These are phyloP conservation scores for Pseudopyricularia cyperi DNA, from an alignment of 2,329 filamentous ascomycete genomes.

Conservation along the genomic window DNA sequence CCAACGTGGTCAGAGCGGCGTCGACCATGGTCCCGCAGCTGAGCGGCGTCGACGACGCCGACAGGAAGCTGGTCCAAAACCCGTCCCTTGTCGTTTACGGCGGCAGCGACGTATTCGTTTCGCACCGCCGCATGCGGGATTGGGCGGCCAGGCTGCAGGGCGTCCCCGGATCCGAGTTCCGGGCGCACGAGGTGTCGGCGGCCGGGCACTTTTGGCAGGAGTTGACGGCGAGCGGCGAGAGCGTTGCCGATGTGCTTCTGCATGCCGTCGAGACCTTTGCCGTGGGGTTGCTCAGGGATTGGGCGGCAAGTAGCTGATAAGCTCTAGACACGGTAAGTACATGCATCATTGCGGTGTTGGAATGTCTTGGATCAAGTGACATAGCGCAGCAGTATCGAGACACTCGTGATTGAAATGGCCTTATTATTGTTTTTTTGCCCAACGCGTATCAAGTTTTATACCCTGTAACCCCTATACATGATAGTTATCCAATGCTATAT, in stretches of 20 bases:
- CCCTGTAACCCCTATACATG: no score
- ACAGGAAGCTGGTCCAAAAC: constrained; percentile 43
- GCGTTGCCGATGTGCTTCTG: constrained; percentile 12
- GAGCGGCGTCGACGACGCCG: constrained; percentile 15
- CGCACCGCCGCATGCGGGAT: constrained; percentile 45
- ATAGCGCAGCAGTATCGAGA: no score
- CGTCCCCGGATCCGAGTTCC: constrained; percentile 24
- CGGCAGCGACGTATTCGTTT: constrained; percentile 60
- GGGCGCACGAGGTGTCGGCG: constrained; percentile 26
- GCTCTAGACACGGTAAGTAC: not conserved
- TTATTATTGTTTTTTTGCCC: no score
- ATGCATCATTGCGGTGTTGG: no score
- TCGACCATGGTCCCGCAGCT: not conserved
- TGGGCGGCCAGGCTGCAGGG: constrained; percentile 45
- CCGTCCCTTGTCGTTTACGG: constrained; percentile 63
- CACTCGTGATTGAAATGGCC: no score
- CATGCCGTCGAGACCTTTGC: constrained; percentile 18
- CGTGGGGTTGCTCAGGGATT: constrained; percentile 9
- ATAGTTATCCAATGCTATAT: no score
- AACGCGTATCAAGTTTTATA: no score
- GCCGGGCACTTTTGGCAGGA: constrained; percentile 44
- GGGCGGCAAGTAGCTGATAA: not conserved
- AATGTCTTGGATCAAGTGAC: no score
- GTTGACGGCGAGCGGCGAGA: constrained; percentile 16
- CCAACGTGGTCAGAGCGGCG: not conserved